Evolutionary conservation across 345 rosid genomes (phyloP).

Genomic region (Pugionium cornutum): DNA sequence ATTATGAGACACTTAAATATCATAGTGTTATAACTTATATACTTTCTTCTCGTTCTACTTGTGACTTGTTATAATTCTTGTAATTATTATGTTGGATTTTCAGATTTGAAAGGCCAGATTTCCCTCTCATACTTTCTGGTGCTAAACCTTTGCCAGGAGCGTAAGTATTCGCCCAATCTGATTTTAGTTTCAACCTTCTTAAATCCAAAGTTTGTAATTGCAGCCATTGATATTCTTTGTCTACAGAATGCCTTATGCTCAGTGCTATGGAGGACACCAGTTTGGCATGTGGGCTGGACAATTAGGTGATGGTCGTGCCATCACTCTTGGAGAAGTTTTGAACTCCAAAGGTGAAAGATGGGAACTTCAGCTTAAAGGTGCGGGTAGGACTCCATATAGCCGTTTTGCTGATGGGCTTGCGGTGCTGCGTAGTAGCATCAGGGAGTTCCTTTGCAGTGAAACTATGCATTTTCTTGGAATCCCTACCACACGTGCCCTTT

Average conservation of each 20-base stretch:
- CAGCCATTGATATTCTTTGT: constrained; percentile 22
- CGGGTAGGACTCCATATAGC: constrained; percentile 95
- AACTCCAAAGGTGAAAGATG: constrained; percentile 85
- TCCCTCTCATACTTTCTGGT: constrained; percentile 75
- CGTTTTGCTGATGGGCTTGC: constrained; percentile 99
- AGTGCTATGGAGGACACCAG: constrained; percentile 97
- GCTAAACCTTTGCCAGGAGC: constrained; percentile 70
- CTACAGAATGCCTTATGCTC: constrained; percentile 80
- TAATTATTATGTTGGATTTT: constrained; percentile 23
- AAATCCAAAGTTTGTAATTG: constrained; percentile 11
- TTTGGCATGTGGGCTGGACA: constrained; percentile 99
- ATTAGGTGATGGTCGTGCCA: constrained; percentile 98
- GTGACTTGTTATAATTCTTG: constrained; percentile 10
- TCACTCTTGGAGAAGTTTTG: constrained; percentile 82
- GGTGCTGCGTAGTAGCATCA: constrained; percentile 90
- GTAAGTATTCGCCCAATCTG: constrained; percentile 50
- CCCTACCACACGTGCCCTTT: constrained; percentile 95
- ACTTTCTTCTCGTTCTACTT: neutral
- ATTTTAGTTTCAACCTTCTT: neutral
- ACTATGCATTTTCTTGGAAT: constrained; percentile 91
- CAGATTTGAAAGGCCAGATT: constrained; percentile 90
- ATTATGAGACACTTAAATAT: neutral
- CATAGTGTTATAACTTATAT: neutral
- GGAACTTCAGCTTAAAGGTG: constrained; percentile 98
- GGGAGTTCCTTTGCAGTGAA: constrained; percentile 96